Percentiles rank a stretch among this genome's conserved stretches.
These are phyloP conservation scores for Platismatia glauca DNA, from an alignment of 495 filamentous ascomycete species.

Conservation along the genomic window DNA sequence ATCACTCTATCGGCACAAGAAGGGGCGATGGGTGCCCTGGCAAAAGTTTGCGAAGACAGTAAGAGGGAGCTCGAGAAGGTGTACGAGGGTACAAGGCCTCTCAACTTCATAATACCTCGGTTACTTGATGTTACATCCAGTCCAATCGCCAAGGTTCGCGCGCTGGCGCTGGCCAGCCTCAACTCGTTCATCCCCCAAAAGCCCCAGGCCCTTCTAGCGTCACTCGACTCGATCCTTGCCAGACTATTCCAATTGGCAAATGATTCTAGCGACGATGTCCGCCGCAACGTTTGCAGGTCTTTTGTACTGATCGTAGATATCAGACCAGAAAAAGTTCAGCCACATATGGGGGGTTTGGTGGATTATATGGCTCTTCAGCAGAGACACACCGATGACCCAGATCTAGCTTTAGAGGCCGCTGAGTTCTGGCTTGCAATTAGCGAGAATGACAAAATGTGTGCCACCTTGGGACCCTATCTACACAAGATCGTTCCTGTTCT, in stretches of 20 bases:
- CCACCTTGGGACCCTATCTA: constrained; percentile 65
- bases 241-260: constrained; percentile 71
- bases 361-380: constrained; percentile 91
- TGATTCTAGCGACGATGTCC: constrained; percentile 68
- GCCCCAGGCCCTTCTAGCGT: constrained; percentile 63
- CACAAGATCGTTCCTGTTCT: constrained; percentile 82
- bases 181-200: constrained; percentile 84
- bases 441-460: constrained; percentile 71
- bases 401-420: constrained; percentile 86
- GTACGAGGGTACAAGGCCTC: constrained; percentile 73
- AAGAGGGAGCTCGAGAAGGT: constrained; percentile 77
- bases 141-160: constrained; percentile 62
- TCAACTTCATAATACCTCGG: constrained; percentile 84
- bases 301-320: constrained; percentile 91
- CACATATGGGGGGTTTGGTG: constrained; percentile 81
- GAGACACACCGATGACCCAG: constrained; percentile 71
- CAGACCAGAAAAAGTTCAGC: constrained; percentile 77
- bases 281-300: constrained; percentile 83
- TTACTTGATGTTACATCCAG: constrained; percentile 77
- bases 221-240: constrained; percentile 70
- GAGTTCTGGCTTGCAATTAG: constrained; percentile 96
- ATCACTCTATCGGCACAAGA: constrained; percentile 67
- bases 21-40: constrained; percentile 83
- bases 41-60: constrained; percentile 96
- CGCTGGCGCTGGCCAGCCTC: constrained; percentile 69